Evolutionary conservation across 2,329 filamentous ascomycete species (phyloP).

Genomic region (Diaporthe longicolla): DNA sequence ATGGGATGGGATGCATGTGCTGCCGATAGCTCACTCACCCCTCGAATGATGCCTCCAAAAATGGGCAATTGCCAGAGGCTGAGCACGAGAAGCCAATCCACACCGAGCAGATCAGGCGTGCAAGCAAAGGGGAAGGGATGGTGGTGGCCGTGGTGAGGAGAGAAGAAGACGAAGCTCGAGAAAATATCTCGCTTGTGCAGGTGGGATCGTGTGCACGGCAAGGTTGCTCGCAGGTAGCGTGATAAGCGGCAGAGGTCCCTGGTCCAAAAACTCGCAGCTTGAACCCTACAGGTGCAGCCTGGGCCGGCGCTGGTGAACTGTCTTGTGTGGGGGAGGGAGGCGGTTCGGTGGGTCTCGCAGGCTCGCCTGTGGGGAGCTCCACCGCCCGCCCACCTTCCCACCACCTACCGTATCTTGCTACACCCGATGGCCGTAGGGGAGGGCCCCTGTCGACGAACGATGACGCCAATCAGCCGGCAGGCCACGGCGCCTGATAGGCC

Average conservation of each 20-base stretch:
- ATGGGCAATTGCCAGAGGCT: conserved; percentile 6
- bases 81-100: background rate
- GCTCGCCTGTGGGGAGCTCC: conserved; percentile 9
- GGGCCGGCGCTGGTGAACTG: conserved; percentile 15
- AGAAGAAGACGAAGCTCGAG: conserved; percentile 2
- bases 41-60: background rate
- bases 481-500: conserved; percentile 7
- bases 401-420: conserved; percentile 1
- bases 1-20: background rate
- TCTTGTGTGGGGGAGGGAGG: conserved; percentile 16
- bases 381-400: background rate
- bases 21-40: background rate
- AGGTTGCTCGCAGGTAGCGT: conserved; percentile 9
- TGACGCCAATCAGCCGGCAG: conserved; percentile 13
- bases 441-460: conserved; percentile 14
- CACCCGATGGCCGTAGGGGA: conserved; percentile 6
- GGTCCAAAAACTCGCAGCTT: conserved; percentile 16
- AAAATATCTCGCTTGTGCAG: conserved; percentile 24
- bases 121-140: background rate
- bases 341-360: conserved; percentile 11
- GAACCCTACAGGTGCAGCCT: conserved; percentile 24
- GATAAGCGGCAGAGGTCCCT: conserved; percentile 19
- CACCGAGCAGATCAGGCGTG: background rate
- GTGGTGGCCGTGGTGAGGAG: background rate
- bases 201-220: background rate